Conservation (phyloP, 148 eudicot species). For the Rhododendron griersonianum region DNA sequence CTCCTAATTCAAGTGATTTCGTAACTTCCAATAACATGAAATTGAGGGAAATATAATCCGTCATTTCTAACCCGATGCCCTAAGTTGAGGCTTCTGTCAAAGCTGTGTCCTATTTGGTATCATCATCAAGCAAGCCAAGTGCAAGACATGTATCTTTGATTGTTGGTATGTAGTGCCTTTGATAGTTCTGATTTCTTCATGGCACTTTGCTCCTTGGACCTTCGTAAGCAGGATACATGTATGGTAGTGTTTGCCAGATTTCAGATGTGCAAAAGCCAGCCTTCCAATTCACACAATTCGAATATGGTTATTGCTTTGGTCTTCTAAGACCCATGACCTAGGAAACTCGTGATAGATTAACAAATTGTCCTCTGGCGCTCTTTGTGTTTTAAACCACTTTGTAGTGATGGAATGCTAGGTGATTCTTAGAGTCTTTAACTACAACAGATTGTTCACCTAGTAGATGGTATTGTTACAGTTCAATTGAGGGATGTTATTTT, state of each 20-base stretch:
- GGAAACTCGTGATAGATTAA: neutral
- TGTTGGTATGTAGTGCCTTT: neutral
- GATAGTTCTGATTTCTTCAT: neutral
- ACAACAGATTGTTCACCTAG: neutral
- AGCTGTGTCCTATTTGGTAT: neutral
- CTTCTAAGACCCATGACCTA: neutral
- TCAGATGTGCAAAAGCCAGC: neutral
- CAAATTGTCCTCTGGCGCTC: neutral
- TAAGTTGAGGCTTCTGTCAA: constrained; percentile 1
- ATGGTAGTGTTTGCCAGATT: neutral
- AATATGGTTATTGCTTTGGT: neutral
- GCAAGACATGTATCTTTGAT: neutral
- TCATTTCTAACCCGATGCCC: neutral
- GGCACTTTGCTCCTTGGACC: neutral
- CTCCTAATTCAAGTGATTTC: neutral
- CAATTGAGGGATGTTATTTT: neutral
- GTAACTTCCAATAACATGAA: neutral
- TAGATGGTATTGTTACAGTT: neutral
- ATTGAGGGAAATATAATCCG: constrained; percentile 2
- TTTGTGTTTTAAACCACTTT: neutral
- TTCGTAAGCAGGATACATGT: neutral
- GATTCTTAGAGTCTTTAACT: neutral
- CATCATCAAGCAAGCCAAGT: constrained; percentile 9
- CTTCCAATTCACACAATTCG: neutral
- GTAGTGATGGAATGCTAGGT: neutral